phyloP scores from a whole-genome alignment of 208 protist species.

The Leishmania amazonensis region DNA sequence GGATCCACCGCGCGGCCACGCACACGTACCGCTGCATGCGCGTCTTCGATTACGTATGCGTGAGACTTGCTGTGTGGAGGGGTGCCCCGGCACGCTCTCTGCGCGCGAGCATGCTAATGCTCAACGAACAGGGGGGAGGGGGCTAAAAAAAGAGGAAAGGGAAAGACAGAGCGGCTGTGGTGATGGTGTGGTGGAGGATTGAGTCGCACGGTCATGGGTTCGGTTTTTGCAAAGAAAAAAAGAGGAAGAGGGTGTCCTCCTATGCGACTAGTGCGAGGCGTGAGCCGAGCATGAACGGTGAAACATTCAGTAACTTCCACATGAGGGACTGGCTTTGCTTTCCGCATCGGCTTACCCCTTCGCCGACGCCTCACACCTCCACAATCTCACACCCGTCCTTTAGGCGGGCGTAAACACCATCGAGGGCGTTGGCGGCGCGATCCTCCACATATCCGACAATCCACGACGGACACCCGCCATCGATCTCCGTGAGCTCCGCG shows the following conservation, averaged over 20 bases:
- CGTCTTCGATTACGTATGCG: neutral
- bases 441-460: conserved; percentile 80
- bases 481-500: conserved; percentile 65
- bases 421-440: conserved; percentile 13
- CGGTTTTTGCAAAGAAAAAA: neutral
- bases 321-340: neutral
- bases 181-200: neutral
- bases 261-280: neutral
- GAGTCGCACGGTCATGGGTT: neutral
- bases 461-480: conserved; percentile 80
- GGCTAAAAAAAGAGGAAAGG: neutral
- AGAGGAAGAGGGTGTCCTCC: neutral
- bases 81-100: neutral
- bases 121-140: neutral
- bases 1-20: neutral
- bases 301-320: neutral
- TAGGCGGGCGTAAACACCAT: conserved; percentile 48
- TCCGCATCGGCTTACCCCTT: neutral
- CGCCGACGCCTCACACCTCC: conserved; percentile 38
- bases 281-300: neutral
- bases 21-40: neutral
- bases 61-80: neutral
- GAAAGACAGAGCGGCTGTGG: neutral
- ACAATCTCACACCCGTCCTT: conserved; percentile 62
- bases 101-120: neutral